Evolutionary conservation across 768 basidiomycete genomes (phyloP), one percentile per base, ranked within the genome.

Genomic region (Termitomyces sp.): DNA sequence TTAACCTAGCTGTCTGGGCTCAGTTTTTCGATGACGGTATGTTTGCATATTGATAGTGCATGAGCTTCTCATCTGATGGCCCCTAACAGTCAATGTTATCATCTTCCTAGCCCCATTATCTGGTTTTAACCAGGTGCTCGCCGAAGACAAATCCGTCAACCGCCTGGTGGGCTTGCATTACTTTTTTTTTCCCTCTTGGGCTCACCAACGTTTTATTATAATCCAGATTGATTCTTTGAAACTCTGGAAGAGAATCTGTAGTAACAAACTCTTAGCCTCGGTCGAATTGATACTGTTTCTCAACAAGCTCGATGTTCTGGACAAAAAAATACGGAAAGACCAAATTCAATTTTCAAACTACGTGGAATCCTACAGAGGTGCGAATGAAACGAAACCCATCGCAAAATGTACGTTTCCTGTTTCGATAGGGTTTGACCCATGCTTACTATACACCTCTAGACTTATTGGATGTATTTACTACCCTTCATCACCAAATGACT

Each of bases 21-120:
- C 84, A 85, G 28, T 88, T 81, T 65, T 86, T 88, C 56, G 84
- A 87, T 54, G 80, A 86, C 64, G 81, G 84, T 84, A 50, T 48
- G 73, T 60, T 28, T 10, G 30, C 28, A 46, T 21, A 1, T 15
- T 14, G n/a, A 30, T 26, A 49, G 37, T 41, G 14, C 7, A 19
- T 44, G 50, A 55, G 46, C 7, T 15, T 28, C 12, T 45, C 19
- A 57, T 28, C 57, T 59, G 33, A 46, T n/a, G 46, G 28, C 33
- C 7, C 38, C 15, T 33, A 15, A 26, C 53, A 83, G 84, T 85
- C 44, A 81, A 83, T 60, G 78, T 81, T 10, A 80, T 87, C 55
- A 81, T 89, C 23, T 89, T 87, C 65, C 68, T 87, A 4, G 84
- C 82, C 2, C 83, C 87, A 0, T 75, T 86, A 62, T 84, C 78